These are phyloP conservation scores for Escovopsis sp. DNA, from an alignment of 2,329 filamentous ascomycete genomes.

Conservation along the genomic window DNA sequence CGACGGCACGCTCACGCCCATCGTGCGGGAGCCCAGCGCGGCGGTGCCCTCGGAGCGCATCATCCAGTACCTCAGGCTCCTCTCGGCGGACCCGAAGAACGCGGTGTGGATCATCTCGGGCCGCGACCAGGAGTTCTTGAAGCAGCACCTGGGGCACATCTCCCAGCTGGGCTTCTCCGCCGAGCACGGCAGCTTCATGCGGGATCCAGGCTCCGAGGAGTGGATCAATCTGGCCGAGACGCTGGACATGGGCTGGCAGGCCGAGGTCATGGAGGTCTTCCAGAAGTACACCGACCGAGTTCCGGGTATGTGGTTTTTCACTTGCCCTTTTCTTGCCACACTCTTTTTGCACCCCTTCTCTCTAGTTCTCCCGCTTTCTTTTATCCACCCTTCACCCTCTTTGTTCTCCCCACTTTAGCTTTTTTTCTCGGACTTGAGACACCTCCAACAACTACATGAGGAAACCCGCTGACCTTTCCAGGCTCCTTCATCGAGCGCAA, in stretches of 20 bases:
- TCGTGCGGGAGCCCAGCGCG: slow-evolving; percentile 79
- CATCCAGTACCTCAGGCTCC: slow-evolving; percentile 59
- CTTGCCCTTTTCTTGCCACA: background rate
- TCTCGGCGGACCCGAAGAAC: slow-evolving; percentile 69
- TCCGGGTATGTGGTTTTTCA: slow-evolving; percentile 41
- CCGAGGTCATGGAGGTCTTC: slow-evolving; percentile 70
- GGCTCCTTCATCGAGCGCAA: slow-evolving; percentile 90
- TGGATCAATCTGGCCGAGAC: slow-evolving; percentile 86
- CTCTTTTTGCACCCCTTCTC: no score
- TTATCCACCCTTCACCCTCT: no score
- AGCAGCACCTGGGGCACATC: slow-evolving; percentile 87
- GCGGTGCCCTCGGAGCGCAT: slow-evolving; percentile 78
- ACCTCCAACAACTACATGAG: no score
- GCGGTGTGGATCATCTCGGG: slow-evolving; percentile 98
- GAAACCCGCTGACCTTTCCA: no score
- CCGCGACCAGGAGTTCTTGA: slow-evolving; percentile 79
- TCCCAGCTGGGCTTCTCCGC: slow-evolving; percentile 80
- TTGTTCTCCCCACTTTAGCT: no score
- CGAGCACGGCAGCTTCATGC: slow-evolving; percentile 93
- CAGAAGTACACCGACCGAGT: slow-evolving; percentile 78
- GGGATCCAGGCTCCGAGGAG: slow-evolving; percentile 54
- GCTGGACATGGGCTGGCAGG: slow-evolving; percentile 85
- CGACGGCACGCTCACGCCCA: slow-evolving; percentile 89
- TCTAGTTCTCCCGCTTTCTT: no score
- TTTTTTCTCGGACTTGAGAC: no score